Percentiles rank a stretch among this genome's conserved stretches.
Conservation (phyloP, 768 basidiomycete genomes). For the Hypsizygus marmoreus region DNA sequence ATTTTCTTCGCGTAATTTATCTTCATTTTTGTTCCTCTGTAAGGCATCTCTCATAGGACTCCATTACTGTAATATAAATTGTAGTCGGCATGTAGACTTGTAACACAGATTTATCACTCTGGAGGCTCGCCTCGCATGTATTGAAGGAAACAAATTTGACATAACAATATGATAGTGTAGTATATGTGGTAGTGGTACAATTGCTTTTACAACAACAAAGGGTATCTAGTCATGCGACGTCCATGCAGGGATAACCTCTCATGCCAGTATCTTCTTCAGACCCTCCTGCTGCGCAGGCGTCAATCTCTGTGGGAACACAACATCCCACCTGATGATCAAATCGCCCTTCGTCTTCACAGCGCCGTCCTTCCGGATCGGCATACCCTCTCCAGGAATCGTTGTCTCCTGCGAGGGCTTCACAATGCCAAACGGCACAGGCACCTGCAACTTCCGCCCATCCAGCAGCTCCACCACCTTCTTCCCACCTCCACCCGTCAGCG, state of each 20-base stretch:
- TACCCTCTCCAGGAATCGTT: conserved; percentile 75
- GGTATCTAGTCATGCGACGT: no score
- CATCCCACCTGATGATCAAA: conserved; percentile 79
- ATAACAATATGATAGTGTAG: no score
- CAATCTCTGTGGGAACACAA: conserved; percentile 79
- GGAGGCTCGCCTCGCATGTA: no score
- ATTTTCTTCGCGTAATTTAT: not conserved
- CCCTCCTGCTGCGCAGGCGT: conserved; percentile 81
- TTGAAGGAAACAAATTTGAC: no score
- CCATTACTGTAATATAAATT: no score
- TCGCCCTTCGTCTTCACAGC: conserved; percentile 76
- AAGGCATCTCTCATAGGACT: no score
- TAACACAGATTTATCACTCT: not conserved
- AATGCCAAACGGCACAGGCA: conserved; percentile 64
- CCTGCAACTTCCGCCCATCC: conserved; percentile 78
- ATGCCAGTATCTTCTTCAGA: conserved; percentile 65
- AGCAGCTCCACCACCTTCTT: conserved; percentile 67
- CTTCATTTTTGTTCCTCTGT: not conserved
- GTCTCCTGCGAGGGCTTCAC: conserved; percentile 80
- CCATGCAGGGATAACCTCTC: no score
- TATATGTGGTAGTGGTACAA: no score
- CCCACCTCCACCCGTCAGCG: conserved; percentile 54
- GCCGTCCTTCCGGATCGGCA: conserved; percentile 87
- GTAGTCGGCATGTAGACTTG: not conserved
- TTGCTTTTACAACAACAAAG: no score